Percentiles rank a stretch among this genome's conserved stretches.
Conservation (phyloP, 352 stramenopile species). For the Aphanomyces euteiches region DNA sequence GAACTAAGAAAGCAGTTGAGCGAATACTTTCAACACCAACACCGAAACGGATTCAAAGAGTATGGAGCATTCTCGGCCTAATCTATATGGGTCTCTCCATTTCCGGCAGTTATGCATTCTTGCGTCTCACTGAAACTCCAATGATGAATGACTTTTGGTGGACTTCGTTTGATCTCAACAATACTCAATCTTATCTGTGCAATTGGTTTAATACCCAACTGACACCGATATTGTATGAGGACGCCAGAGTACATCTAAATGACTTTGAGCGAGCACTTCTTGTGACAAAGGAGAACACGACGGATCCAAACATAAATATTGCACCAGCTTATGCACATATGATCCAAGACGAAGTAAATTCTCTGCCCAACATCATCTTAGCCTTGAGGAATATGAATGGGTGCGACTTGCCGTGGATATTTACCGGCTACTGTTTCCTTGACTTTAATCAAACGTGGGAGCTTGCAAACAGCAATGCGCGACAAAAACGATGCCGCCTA, state of each 20-base stretch:
- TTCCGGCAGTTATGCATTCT: not conserved
- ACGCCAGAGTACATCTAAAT: not conserved
- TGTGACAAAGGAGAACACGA: not conserved
- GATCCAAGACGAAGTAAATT: slow-evolving; percentile 8
- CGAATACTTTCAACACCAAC: not conserved
- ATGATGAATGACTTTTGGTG: slow-evolving; percentile 18
- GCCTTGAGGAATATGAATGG: not conserved
- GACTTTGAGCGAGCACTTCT: not conserved
- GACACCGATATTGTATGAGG: not conserved
- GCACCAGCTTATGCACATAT: not conserved
- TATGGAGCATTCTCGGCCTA: not conserved
- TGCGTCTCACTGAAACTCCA: not conserved
- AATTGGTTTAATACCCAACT: slow-evolving; percentile 27
- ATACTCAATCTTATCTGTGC: not conserved
- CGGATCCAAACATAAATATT: not conserved
- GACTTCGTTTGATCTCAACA: slow-evolving; percentile 1
- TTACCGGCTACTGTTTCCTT: slow-evolving; percentile 3
- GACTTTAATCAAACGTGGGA: slow-evolving; percentile 25
- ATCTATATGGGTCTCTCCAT: slow-evolving; percentile 9
- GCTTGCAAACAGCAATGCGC: not conserved
- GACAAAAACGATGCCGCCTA: not conserved
- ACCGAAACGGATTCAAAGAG: not conserved
- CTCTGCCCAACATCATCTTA: not conserved
- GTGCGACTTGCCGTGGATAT: not conserved
- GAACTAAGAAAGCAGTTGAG: too few relatives aligned